Base-by-base conservation (phyloP, 495 filamentous ascomycete genomes). In the Tetracladium setigerum region DNA sequence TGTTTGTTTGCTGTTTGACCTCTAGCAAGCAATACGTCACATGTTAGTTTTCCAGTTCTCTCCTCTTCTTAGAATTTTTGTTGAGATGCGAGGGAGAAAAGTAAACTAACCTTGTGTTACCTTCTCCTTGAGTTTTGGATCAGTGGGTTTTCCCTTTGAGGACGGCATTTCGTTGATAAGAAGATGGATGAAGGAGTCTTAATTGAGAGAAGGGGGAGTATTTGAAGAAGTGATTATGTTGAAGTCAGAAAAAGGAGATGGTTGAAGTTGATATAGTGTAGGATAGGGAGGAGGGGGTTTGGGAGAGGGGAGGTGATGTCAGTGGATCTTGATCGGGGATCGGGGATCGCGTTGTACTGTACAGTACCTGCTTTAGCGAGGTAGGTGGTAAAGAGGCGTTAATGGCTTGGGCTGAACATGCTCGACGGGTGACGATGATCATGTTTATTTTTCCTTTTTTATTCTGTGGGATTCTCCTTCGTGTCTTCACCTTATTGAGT, bases 121-220 rank as follows among this genome's bases (percentile, higher is more conserved):
- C 54, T 70, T 56, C 55, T 76, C 67, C 15, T 71, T 62, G 35
- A 78, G 64, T 53, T 74, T 67, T 3, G 69, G 71, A 46, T 76
- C 71, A 4, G 72, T 78, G 2, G 71, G 73, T 36, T 71, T 75
- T 53, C 72, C 74, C 50, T 78, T 78, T 34, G 67, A 64, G 13
- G 67, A 70, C 3, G 60, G 44, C 68, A 71, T 71, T 27, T 35
- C 22, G 31, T 40, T 38, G 2, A 39, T 15, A 37, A 15, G 18
- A 27, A 39, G 30, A 14, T 47, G 19, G 35, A 16, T 47, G 19
- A 18, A 16, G 7, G 22, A 27, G 22, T 27, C 7, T 27, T 27
- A 7, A 27, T 47, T 30, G 24, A 30, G 12, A 27, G 33, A 30
- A 10, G 18, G 18, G 7, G 14, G 13, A 27, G 5, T 32, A 30